phyloP scores from a whole-genome alignment of 2,329 filamentous ascomycete species.

The Trichophyton simii region DNA sequence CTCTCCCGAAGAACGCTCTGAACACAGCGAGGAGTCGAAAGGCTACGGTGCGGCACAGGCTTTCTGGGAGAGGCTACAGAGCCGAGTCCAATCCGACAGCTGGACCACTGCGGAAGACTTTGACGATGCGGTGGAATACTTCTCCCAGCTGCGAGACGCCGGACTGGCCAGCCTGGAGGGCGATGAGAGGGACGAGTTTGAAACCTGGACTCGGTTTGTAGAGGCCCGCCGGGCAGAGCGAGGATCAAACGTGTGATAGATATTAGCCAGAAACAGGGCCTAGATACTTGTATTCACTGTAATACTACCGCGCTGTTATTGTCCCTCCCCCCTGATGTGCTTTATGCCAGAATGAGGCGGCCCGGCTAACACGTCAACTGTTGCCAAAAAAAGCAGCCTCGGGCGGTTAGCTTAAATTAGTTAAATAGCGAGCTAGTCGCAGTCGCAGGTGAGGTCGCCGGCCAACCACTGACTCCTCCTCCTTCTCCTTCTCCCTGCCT shows the following conservation, averaged over 20 bases:
- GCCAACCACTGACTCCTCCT: too few species aligned
- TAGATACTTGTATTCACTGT: too few species aligned
- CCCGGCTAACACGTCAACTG: too few species aligned
- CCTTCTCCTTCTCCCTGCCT: too few species aligned
- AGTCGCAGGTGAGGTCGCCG: too few species aligned
- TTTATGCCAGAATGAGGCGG: too few species aligned
- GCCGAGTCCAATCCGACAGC: constrained; percentile 5
- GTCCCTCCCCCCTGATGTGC: too few species aligned
- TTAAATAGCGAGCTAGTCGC: too few species aligned
- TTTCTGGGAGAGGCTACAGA: constrained; percentile 11
- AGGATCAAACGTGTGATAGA: not conserved
- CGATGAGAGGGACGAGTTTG: constrained; percentile 7
- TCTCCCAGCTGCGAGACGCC: constrained; percentile 7
- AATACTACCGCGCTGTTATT: too few species aligned
- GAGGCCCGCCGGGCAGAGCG: not conserved
- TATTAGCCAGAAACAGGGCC: too few species aligned
- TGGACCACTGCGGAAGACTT: constrained; percentile 7
- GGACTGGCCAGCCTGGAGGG: constrained; percentile 1
- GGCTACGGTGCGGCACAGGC: constrained; percentile 9
- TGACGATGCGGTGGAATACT: constrained; percentile 10
- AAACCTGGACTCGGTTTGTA: constrained; percentile 7
- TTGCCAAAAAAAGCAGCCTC: too few species aligned
- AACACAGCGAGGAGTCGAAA: constrained; percentile 8
- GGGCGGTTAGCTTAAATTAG: too few species aligned
- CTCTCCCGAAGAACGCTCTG: constrained; percentile 5